phyloP scores from a whole-genome alignment of 441 rosid genomes.

The Euphorbia schlechtendalii region DNA sequence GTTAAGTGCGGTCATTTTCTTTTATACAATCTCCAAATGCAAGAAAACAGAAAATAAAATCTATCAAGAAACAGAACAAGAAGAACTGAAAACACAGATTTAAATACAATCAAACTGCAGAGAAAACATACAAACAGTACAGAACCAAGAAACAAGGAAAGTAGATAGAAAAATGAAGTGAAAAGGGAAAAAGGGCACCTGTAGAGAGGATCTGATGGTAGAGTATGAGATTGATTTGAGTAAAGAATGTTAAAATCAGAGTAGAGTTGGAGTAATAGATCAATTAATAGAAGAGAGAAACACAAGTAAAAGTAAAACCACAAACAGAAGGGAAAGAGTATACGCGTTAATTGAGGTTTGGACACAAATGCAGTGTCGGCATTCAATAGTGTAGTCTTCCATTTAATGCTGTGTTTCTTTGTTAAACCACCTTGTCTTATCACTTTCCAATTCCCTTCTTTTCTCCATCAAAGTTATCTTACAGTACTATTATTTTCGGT shows the following conservation, averaged over 20 bases:
- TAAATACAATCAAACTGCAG: not conserved
- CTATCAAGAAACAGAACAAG: not conserved
- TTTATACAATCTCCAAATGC: too few relatives aligned
- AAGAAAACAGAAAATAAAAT: too few relatives aligned
- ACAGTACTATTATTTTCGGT: too few relatives aligned
- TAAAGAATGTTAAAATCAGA: too few relatives aligned
- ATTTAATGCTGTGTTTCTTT: not conserved
- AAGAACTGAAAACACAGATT: not conserved
- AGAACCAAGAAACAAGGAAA: not conserved
- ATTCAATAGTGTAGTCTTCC: not conserved
- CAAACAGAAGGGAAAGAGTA: not conserved
- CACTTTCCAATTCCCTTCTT: too few relatives aligned
- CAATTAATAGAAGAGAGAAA: not conserved
- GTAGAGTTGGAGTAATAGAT: too few relatives aligned
- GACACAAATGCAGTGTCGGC: not conserved
- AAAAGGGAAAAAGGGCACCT: too few relatives aligned
- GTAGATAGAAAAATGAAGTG: not conserved
- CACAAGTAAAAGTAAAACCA: not conserved
- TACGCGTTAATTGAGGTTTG: not conserved
- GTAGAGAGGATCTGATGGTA: too few relatives aligned
- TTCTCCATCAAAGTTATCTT: too few relatives aligned
- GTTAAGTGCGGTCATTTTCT: too few relatives aligned
- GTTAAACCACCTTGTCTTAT: too few relatives aligned
- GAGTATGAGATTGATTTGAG: too few relatives aligned
- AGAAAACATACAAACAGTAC: not conserved